A percentile compares a stretch with the other conserved stretches of the same genome.
Evolutionary conservation across 306 rosid species (phyloP).

Genomic region (Cucurbita argyrosperma): DNA sequence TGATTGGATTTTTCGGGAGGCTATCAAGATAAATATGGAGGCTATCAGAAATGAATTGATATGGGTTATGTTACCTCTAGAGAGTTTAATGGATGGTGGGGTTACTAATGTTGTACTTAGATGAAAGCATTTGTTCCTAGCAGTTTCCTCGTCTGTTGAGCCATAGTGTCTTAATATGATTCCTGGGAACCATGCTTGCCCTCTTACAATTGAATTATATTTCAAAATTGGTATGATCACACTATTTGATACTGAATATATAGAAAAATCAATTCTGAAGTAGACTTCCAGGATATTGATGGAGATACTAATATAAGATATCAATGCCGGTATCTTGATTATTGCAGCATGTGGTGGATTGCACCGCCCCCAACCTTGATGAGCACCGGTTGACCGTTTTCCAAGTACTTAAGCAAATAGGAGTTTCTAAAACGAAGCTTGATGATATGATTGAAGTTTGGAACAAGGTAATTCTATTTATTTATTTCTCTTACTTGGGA

Average conservation of each 20-base stretch:
- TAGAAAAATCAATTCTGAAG: neutral
- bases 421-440: slow-evolving; percentile 67
- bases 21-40: neutral
- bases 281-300: neutral
- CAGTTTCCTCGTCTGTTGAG: neutral
- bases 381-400: slow-evolving; percentile 82
- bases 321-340: slow-evolving; percentile 9
- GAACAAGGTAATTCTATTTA: slow-evolving; percentile 56
- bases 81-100: neutral
- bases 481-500: neutral
- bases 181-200: neutral
- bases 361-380: slow-evolving; percentile 81
- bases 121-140: neutral
- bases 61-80: neutral
- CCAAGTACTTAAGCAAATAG: slow-evolving; percentile 76
- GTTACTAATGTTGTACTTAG: neutral
- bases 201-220: neutral
- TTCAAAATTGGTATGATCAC: neutral
- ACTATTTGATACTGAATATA: neutral
- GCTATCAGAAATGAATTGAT: neutral
- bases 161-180: neutral
- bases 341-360: slow-evolving; percentile 83
- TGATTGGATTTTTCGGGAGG: too few species aligned
- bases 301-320: neutral
- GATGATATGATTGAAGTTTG: slow-evolving; percentile 88